These are phyloP conservation scores for Salix dunnii DNA, from an alignment of 345 rosid species.

Conservation along the genomic window DNA sequence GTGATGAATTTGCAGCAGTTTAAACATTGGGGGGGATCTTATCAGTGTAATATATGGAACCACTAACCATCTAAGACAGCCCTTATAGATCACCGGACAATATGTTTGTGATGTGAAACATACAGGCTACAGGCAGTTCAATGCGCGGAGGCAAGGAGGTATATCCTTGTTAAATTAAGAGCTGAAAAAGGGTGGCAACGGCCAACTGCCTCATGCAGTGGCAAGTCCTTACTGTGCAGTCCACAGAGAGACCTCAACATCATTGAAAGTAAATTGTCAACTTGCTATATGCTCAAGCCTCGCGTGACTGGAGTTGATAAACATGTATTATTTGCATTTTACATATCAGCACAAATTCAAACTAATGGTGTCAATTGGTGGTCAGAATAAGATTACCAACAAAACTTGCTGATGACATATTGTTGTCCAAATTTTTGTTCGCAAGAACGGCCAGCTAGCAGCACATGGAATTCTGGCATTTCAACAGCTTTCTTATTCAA, in stretches of 20 bases:
- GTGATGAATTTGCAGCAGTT: not conserved
- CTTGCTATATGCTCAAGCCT: too few relatives aligned
- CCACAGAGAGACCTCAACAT: not conserved
- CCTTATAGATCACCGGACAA: too few relatives aligned
- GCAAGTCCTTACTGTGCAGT: not conserved
- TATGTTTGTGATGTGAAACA: too few relatives aligned
- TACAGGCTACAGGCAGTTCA: too few relatives aligned
- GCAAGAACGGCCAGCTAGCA: not conserved
- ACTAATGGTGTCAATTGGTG: not conserved
- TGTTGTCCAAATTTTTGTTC: slow-evolving; percentile 4
- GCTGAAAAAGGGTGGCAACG: too few relatives aligned
- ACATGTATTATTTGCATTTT: too few relatives aligned
- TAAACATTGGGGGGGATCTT: not conserved
- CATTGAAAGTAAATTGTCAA: not conserved
- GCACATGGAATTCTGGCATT: not conserved
- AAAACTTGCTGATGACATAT: not conserved
- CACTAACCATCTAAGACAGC: not conserved
- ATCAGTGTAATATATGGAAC: too few relatives aligned
- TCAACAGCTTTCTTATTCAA: slow-evolving; percentile 24
- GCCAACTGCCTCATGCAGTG: too few relatives aligned
- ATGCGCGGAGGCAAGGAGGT: too few relatives aligned
- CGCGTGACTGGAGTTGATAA: too few relatives aligned
- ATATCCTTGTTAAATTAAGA: too few relatives aligned
- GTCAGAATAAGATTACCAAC: not conserved
- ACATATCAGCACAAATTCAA: not conserved